A percentile compares a stretch with the other conserved stretches of the same genome.
Conservation (phyloP, 2,329 filamentous ascomycete genomes). For the Beauveria brongniartii region DNA sequence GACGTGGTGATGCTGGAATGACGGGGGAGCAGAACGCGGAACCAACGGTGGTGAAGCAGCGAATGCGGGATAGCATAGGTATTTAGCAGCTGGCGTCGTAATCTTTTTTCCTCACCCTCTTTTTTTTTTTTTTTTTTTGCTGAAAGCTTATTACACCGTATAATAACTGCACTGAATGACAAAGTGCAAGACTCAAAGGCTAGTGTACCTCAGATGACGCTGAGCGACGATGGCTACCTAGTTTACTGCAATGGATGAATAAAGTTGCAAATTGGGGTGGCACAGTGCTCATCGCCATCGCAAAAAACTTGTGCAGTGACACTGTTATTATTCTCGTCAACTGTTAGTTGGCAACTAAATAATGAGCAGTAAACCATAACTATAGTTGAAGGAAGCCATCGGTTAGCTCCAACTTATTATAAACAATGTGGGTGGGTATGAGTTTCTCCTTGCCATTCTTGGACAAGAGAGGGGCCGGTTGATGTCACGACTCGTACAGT, state of each 20-base stretch:
- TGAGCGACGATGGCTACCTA: not conserved
- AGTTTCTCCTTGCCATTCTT: constrained; percentile 5
- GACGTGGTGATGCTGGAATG: too few species aligned
- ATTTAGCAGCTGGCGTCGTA: too few species aligned
- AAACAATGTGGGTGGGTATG: not conserved
- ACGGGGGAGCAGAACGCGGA: too few species aligned
- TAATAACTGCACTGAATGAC: too few species aligned
- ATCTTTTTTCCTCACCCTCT: too few species aligned
- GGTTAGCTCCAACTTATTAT: not conserved
- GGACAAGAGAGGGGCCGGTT: not conserved
- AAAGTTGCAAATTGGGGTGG: not conserved
- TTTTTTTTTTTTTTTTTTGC: too few species aligned
- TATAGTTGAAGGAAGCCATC: not conserved
- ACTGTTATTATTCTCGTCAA: not conserved
- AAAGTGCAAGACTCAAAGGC: too few species aligned
- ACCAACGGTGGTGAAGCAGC: too few species aligned
- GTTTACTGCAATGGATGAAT: not conserved
- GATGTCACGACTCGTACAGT: constrained; percentile 10
- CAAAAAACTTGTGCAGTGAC: not conserved
- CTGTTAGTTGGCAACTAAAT: not conserved
- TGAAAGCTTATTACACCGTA: too few species aligned
- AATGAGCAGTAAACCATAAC: too few species aligned
- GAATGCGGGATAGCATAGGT: too few species aligned
- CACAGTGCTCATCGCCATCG: not conserved
- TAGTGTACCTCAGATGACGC: not conserved